These are phyloP conservation scores for Sonneratia caseolaris DNA, from an alignment of 345 rosid genomes.

Conservation along the genomic window DNA sequence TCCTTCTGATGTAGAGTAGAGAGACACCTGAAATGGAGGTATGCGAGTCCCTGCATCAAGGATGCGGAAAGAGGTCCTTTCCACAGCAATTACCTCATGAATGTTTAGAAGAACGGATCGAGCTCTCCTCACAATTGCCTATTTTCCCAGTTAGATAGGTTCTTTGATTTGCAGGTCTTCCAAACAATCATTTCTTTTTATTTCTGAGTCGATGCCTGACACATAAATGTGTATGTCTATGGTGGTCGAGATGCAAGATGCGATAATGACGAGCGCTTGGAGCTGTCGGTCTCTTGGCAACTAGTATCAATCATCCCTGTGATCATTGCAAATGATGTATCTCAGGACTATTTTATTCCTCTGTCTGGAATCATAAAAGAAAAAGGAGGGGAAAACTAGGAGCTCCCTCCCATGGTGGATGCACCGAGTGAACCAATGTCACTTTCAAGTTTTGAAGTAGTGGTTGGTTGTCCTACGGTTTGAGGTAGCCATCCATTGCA, in stretches of 20 bases:
- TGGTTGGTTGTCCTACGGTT: no score
- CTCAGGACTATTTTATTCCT: no score
- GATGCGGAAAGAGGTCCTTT: not conserved
- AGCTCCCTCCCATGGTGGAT: no score
- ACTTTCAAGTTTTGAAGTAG: no score
- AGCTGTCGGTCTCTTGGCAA: no score
- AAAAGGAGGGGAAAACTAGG: no score
- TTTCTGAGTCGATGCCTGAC: not conserved
- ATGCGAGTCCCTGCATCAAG: not conserved
- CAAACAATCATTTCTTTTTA: not conserved
- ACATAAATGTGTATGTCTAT: not conserved
- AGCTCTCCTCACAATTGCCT: not conserved
- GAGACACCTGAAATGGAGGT: not conserved
- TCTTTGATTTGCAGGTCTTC: not conserved
- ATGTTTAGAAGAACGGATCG: not conserved
- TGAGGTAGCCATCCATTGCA: no score
- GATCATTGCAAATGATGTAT: no score
- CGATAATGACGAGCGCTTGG: no score
- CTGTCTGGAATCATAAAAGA: no score
- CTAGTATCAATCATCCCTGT: no score
- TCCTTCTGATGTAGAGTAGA: not conserved
- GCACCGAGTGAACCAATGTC: no score
- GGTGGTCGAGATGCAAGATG: not conserved
- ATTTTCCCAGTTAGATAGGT: not conserved
- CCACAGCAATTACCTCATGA: not conserved